phyloP scores from a whole-genome alignment of 352 stramenopile species.

The Globisporangium recalcitrans region DNA sequence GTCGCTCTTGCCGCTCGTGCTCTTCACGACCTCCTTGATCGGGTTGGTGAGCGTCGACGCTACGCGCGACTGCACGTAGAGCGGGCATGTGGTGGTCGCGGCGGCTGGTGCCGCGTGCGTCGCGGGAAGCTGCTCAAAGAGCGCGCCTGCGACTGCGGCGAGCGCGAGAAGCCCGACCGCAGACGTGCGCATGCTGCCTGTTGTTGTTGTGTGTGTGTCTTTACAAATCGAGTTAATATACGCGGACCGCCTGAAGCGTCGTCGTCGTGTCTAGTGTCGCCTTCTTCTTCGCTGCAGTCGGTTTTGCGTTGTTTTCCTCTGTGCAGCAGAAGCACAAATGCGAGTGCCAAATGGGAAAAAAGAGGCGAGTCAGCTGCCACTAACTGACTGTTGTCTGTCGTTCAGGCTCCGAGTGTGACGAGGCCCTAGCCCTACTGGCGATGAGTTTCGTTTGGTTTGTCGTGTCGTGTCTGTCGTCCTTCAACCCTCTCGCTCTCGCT shows the following conservation, averaged over 20 bases:
- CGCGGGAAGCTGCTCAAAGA: constrained; percentile 18
- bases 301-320: not conserved
- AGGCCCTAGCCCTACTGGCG: not conserved
- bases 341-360: no score
- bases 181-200: constrained; percentile 1
- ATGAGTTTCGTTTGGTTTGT: not conserved
- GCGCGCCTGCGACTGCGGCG: constrained; percentile 18
- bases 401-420: not conserved
- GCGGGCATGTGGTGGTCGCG: constrained; percentile 44
- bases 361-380: no score
- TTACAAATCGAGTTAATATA: not conserved
- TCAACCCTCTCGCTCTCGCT: not conserved
- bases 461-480: not conserved
- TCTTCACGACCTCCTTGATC: constrained; percentile 38
- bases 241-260: not conserved
- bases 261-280: not conserved
- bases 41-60: constrained; percentile 57
- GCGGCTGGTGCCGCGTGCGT: constrained; percentile 15
- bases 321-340: not conserved
- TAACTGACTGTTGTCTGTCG: no score
- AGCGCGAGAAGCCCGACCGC: constrained; percentile 22
- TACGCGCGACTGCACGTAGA: constrained; percentile 52
- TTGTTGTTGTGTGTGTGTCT: not conserved
- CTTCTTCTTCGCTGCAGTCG: not conserved
- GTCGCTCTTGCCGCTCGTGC: constrained; percentile 19